phyloP scores from a whole-genome alignment of 2,329 filamentous ascomycete genomes.

The Phialocephala sp. region DNA sequence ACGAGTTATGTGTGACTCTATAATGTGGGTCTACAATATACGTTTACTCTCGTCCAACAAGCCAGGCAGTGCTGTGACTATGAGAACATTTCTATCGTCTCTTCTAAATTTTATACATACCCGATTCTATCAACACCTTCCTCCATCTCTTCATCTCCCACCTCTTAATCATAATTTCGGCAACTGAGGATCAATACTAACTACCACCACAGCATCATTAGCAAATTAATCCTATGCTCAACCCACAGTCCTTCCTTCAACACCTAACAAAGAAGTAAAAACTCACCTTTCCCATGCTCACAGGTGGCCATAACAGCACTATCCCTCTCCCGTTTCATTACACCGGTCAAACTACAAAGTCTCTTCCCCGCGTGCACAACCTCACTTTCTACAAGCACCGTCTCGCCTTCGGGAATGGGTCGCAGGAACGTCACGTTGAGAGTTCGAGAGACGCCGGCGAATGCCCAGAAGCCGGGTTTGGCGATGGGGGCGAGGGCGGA shows the following conservation, averaged over 20 bases:
- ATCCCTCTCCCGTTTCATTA: constrained; percentile 59
- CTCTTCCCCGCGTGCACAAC: constrained; percentile 64
- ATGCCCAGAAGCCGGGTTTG: constrained; percentile 64
- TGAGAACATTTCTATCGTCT: neutral
- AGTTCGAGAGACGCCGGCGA: constrained; percentile 68
- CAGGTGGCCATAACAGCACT: constrained; percentile 61
- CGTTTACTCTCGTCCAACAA: neutral
- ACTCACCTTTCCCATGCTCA: constrained; percentile 69
- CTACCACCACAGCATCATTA: neutral
- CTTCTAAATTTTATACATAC: neutral
- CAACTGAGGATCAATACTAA: constrained; percentile 8
- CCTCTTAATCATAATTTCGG: constrained; percentile 15
- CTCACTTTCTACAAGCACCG: constrained; percentile 61
- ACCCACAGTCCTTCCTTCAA: neutral
- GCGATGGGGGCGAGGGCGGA: constrained; percentile 61
- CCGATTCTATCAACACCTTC: too few relatives aligned
- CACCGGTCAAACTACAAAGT: constrained; percentile 56
- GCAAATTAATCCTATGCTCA: neutral
- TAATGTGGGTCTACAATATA: neutral
- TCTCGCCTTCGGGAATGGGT: constrained; percentile 63
- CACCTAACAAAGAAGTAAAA: neutral
- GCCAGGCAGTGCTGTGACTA: neutral
- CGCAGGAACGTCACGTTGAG: constrained; percentile 71
- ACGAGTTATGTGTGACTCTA: too few relatives aligned
- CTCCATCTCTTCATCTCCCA: neutral